Conservation (phyloP, 2,329 filamentous ascomycete species). For the Basipetospora chlamydospora region DNA sequence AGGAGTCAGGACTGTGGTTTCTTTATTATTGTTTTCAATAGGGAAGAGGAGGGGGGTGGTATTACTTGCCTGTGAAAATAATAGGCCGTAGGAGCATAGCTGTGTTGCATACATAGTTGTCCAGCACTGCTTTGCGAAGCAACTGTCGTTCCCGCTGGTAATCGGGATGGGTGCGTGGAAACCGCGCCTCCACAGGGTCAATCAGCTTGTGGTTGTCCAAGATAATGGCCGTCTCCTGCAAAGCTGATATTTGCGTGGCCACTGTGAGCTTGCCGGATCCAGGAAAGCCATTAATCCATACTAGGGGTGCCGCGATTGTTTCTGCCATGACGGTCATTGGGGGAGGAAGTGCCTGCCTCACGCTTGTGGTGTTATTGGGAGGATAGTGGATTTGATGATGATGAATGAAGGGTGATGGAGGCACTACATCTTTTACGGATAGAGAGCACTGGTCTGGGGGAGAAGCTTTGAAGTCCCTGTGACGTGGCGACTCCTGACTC, state of each 20-base stretch:
- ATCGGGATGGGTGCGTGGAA: neutral
- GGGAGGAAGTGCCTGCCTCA: no score
- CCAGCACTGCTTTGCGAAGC: neutral
- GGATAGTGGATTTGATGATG: no score
- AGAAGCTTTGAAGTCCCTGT: no score
- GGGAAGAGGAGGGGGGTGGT: no score
- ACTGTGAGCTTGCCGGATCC: constrained; percentile 4
- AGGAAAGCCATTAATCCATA: constrained; percentile 5
- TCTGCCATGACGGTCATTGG: neutral
- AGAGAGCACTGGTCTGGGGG: no score
- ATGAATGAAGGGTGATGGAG: no score
- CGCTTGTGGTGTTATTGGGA: no score
- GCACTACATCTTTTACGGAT: no score
- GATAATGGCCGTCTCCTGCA: neutral
- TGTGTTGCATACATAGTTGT: neutral
- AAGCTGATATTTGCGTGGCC: neutral
- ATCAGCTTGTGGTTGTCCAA: constrained; percentile 5
- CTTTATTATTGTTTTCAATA: no score
- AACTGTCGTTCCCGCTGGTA: neutral
- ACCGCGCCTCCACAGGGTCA: neutral
- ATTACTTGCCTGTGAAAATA: neutral
- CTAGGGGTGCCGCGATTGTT: neutral
- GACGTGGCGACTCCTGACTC: no score
- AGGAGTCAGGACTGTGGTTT: no score
- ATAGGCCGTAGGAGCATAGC: neutral